These are phyloP conservation scores for Colletotrichum sp. DNA, from an alignment of 2,329 filamentous ascomycete species.

Conservation along the genomic window DNA sequence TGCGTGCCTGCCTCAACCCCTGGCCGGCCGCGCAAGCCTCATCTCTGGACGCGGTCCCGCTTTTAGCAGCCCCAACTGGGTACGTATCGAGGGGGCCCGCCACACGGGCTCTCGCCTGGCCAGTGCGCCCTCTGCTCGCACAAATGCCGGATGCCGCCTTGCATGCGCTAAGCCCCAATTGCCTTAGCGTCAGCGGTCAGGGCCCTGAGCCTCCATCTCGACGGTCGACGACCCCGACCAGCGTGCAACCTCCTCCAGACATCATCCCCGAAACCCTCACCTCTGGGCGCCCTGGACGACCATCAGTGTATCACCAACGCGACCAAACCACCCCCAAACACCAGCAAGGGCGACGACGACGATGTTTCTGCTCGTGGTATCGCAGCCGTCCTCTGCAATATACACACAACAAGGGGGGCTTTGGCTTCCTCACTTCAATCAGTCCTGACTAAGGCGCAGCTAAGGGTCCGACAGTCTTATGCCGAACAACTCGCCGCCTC, in stretches of 20 bases:
- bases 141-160: constrained; percentile 4
- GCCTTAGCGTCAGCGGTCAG: not conserved
- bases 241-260: not conserved
- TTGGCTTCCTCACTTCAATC: not conserved
- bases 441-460: not conserved
- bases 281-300: not conserved
- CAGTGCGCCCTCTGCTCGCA: not conserved
- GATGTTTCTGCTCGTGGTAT: not conserved
- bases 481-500: not conserved
- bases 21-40: constrained; percentile 15
- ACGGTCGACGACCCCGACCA: not conserved
- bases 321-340: not conserved
- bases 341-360: not conserved
- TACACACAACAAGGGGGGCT: not conserved
- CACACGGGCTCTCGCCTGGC: not conserved
- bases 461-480: not conserved
- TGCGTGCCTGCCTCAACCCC: not conserved
- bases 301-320: not conserved
- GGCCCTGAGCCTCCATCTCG: constrained; percentile 8
- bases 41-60: not conserved
- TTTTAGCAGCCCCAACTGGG: not conserved
- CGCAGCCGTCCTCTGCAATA: not conserved
- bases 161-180: not conserved
- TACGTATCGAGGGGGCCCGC: not conserved
- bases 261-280: not conserved